Base-by-base conservation (phyloP, 148 eudicot genomes). In the Drosera capensis region DNA sequence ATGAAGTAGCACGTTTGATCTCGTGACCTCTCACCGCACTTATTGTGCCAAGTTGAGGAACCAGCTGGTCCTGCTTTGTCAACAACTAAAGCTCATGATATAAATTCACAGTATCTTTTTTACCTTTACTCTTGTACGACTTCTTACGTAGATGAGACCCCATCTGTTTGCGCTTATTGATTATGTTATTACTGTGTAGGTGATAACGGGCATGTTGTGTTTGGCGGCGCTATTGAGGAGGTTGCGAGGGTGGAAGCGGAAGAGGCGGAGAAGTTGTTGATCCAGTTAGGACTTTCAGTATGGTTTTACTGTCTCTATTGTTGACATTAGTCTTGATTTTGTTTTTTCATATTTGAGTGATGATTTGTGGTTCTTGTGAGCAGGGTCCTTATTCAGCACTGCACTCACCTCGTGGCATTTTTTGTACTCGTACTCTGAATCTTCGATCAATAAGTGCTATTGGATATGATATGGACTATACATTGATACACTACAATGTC, bases 381-480 rank as follows among this genome's bases (percentile, higher is more conserved):
- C 82, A 88, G 94, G 84, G 58, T 62, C 94, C 96, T 34, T 68
- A 66, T 54, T 70, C 90, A 41, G 73, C 94, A 26, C 68, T 70
- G 46, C 72, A 70, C 51, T 87, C 94, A 49, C 75, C 90, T 17
- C 90, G 94, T 57, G 96, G 94, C 61, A 82, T 88, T 50, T 83
- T 88, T 66, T 88, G 96, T 64, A 82, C 71, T 51, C 94, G 96
- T 23, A 88, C 96, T 8, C 62, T 88, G 46, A 88, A 88, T 73
- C 74, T 88, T 34, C 72, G 94, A 46, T 88, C 96, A 43, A 88
- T 88, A 21, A 88, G 90, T 75, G 83, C 77, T 24, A 88, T 88
- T 68, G 96, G 96, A 55, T 88, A 88, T 67, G 96, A 88, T 63
- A 88, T 88, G 96, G 96, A 88, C 67, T 88, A 88, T 59, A 88